These are phyloP conservation scores for Arabidopsis suecica DNA, from an alignment of 345 rosid species.

Conservation along the genomic window DNA sequence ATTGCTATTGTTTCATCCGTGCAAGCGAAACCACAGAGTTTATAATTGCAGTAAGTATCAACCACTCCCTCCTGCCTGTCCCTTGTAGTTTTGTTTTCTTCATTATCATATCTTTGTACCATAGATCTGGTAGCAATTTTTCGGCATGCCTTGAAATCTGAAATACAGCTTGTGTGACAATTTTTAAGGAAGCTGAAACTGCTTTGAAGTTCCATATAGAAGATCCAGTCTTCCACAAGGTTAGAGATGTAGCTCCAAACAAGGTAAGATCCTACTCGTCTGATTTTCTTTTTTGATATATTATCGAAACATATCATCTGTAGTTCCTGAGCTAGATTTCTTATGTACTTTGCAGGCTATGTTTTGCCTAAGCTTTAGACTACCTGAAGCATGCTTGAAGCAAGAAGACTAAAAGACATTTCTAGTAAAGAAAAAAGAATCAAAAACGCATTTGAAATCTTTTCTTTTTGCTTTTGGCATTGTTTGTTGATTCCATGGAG, in stretches of 20 bases:
- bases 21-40: conserved; percentile 74
- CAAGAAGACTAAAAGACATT: conserved; percentile 40
- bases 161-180: conserved; percentile 13
- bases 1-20: conserved; percentile 91
- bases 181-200: conserved; percentile 71
- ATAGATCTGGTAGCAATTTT: not conserved
- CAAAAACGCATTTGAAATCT: not conserved
- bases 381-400: conserved; percentile 76
- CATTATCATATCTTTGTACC: conserved; percentile 2
- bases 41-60: conserved; percentile 60
- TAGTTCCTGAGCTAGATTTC: conserved; percentile 1
- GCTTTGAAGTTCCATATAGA: conserved; percentile 63
- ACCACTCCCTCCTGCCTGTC: not conserved
- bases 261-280: conserved; percentile 57
- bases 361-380: conserved; percentile 92
- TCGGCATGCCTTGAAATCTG: conserved; percentile 10
- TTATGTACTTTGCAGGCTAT: conserved; percentile 65
- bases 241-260: conserved; percentile 98
- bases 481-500: too few relatives aligned
- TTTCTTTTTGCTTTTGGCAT: not conserved
- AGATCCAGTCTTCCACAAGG: conserved; percentile 73
- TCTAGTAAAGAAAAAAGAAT: not conserved
- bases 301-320: not conserved
- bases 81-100: conserved; percentile 2
- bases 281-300: not conserved